phyloP scores from a whole-genome alignment of 1,139 yeast species.

The Groenewaldozyma auringiensis region DNA sequence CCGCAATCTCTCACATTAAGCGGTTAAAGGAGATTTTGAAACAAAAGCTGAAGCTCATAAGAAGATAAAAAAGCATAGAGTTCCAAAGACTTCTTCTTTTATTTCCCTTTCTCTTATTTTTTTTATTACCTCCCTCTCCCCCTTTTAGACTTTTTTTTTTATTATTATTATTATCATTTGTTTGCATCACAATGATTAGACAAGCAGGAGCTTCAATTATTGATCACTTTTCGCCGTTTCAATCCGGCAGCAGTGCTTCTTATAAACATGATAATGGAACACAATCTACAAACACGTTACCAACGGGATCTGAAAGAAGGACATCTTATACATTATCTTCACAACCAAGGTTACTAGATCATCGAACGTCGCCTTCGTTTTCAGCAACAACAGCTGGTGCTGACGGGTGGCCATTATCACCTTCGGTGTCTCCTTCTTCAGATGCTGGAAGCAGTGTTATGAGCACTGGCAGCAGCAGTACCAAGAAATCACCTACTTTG shows the following conservation, averaged over 20 bases:
- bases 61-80: neutral
- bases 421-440: slow-evolving; percentile 4
- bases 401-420: slow-evolving; percentile 1
- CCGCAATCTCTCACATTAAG: too few species aligned
- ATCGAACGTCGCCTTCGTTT: neutral
- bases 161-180: neutral
- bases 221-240: slow-evolving; percentile 1
- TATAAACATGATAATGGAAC: neutral
- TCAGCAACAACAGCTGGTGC: neutral
- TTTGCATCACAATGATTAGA: neutral
- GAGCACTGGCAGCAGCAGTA: slow-evolving; percentile 2
- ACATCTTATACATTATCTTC: neutral
- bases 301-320: neutral
- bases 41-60: too few species aligned
- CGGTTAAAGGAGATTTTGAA: too few species aligned
- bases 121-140: neutral
- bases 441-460: slow-evolving; percentile 4
- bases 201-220: neutral
- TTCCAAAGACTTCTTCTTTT: neutral
- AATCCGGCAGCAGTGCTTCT: neutral
- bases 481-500: neutral
- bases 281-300: neutral
- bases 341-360: neutral
- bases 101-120: neutral
- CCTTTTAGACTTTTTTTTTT: neutral